phyloP scores from a whole-genome alignment of 768 basidiomycete species.

The Podaxis sp. region DNA sequence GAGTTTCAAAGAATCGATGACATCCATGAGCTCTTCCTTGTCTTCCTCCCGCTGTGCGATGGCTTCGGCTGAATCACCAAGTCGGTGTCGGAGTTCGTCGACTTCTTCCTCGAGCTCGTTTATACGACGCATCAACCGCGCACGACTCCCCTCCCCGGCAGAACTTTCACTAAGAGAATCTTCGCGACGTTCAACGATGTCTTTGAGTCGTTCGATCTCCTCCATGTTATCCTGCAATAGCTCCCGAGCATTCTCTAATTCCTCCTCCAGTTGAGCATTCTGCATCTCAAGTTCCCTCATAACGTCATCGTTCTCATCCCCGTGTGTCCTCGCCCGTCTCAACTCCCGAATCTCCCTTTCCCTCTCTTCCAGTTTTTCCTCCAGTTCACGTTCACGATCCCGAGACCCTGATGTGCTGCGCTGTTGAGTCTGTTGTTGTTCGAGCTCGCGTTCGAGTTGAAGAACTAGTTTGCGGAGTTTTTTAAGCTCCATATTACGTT shows the following conservation, averaged over 20 bases:
- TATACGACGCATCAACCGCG: constrained; percentile 46
- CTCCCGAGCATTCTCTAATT: constrained; percentile 67
- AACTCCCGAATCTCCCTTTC: constrained; percentile 74
- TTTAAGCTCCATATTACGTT: constrained; percentile 88
- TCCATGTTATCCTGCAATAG: constrained; percentile 81
- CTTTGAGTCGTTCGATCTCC: constrained; percentile 73
- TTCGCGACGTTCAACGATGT: constrained; percentile 60
- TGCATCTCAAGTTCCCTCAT: constrained; percentile 57
- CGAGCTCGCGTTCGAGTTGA: constrained; percentile 80
- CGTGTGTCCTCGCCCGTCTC: constrained; percentile 43
- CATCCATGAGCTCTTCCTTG: constrained; percentile 67
- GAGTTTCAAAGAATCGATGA: constrained; percentile 59
- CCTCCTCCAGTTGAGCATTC: constrained; percentile 70
- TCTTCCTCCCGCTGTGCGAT: constrained; percentile 65
- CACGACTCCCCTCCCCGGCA: constrained; percentile 38
- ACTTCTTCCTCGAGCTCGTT: constrained; percentile 65
- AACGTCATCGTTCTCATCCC: constrained; percentile 50
- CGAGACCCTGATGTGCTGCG: constrained; percentile 36
- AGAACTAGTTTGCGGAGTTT: constrained; percentile 86
- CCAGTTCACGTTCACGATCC: constrained; percentile 10
- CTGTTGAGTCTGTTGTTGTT: constrained; percentile 57
- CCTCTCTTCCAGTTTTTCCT: constrained; percentile 29
- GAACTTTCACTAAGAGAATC: constrained; percentile 38
- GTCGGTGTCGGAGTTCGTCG: constrained; percentile 54
- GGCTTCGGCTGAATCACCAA: constrained; percentile 60